Percentiles rank a stretch among this genome's conserved stretches.
Conservation (phyloP, 352 stramenopile genomes). For the Elongisporangium prolatum region DNA sequence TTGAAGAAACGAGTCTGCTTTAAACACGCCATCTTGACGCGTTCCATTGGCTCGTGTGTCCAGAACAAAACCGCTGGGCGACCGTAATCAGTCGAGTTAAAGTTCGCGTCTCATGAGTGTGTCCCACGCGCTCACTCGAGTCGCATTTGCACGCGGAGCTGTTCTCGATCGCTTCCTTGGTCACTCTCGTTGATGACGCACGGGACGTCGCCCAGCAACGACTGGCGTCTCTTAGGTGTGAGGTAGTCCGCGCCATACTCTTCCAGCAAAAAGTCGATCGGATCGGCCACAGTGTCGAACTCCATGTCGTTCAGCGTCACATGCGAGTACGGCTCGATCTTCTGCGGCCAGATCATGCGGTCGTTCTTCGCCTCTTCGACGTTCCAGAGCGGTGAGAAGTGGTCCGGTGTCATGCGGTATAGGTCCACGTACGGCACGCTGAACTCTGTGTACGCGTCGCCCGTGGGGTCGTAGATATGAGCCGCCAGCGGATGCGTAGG, state of each 20-base stretch:
- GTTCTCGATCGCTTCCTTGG: no score
- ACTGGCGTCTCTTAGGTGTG: conserved; percentile 8
- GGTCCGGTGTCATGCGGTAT: conserved; percentile 23
- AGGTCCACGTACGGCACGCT: conserved; percentile 33
- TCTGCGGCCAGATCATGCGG: conserved; percentile 10
- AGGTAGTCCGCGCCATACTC: conserved; percentile 32
- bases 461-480: conserved; percentile 23
- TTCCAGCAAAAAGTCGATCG: conserved; percentile 19
- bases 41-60: no score
- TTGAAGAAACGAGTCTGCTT: no score
- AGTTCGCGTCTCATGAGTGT: no score
- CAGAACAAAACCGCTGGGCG: no score
- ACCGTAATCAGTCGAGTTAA: no score
- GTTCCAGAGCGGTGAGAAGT: conserved; percentile 3
- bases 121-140: no score
- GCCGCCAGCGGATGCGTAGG: conserved; percentile 32
- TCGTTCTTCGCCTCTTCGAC: conserved; percentile 7
- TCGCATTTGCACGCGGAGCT: no score
- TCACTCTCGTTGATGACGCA: no score
- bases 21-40: no score
- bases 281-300: conserved; percentile 33
- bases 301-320: conserved; percentile 27
- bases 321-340: conserved; percentile 18
- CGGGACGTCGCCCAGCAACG: no score
- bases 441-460: conserved; percentile 5